Conservation (phyloP, 345 rosid genomes). For the Eucalyptus lansdowneana region DNA sequence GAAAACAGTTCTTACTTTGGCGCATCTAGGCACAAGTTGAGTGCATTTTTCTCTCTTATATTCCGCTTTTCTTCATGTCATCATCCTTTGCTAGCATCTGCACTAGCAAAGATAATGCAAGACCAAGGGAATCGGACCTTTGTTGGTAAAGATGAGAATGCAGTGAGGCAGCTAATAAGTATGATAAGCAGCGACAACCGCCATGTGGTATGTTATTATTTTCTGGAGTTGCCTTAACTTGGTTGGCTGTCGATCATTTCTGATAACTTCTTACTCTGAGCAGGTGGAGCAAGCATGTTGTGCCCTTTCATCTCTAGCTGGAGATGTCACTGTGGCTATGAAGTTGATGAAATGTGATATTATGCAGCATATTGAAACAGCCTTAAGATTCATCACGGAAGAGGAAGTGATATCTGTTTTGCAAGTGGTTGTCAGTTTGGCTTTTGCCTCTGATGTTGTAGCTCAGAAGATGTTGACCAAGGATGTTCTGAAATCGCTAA, state of each 20-base stretch:
- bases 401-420: conserved; percentile 86
- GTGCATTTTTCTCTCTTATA: conserved; percentile 97
- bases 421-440: conserved; percentile 81
- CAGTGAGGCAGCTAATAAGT: conserved; percentile 95
- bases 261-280: conserved; percentile 9
- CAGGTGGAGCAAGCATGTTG: conserved; percentile 98
- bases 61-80: conserved; percentile 98
- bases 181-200: conserved; percentile 95
- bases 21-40: conserved; percentile 86
- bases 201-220: conserved; percentile 64
- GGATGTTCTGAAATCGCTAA: conserved; percentile 73
- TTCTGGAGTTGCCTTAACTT: neutral
- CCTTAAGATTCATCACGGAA: conserved; percentile 53
- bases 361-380: conserved; percentile 92
- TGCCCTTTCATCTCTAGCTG: conserved; percentile 88
- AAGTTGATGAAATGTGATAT: conserved; percentile 96
- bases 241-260: neutral
- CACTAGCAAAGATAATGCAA: conserved; percentile 94
- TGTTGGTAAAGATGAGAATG: conserved; percentile 98
- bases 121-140: conserved; percentile 82
- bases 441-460: conserved; percentile 75
- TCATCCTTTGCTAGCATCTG: conserved; percentile 95
- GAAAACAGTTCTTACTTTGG: conserved; percentile 94
- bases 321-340: conserved; percentile 83
- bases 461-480: conserved; percentile 88